These are phyloP conservation scores for Anacardium occidentale DNA, from an alignment of 345 rosid species.

Conservation along the genomic window DNA sequence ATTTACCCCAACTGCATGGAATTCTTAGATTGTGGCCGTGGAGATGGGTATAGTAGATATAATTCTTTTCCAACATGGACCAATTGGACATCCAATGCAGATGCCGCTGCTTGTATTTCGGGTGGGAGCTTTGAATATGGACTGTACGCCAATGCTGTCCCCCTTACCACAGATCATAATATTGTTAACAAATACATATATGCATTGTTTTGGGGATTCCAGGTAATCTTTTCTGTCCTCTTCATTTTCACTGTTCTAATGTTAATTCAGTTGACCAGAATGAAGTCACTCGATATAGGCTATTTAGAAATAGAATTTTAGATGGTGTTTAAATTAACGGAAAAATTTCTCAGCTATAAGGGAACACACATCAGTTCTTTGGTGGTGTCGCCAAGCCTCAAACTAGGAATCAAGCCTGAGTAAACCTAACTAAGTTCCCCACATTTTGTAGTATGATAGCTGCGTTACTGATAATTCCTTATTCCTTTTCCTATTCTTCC, in stretches of 20 bases:
- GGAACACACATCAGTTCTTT: background rate
- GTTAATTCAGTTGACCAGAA: no score
- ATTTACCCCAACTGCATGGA: constrained; percentile 24
- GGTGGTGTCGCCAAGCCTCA: background rate
- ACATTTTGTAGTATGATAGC: background rate
- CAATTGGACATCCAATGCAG: constrained; percentile 34
- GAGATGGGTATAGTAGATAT: background rate
- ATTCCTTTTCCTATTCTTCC: no score
- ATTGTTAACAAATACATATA: constrained; percentile 59
- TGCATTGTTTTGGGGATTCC: constrained; percentile 95
- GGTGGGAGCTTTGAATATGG: constrained; percentile 50
- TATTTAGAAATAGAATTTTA: background rate
- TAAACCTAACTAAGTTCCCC: background rate
- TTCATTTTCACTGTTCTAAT: background rate
- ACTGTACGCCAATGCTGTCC: constrained; percentile 61
- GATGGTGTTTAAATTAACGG: background rate
- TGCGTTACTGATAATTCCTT: no score
- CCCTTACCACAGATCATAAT: constrained; percentile 43
- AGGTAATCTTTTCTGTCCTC: constrained; percentile 44
- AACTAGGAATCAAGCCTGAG: background rate
- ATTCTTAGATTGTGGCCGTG: constrained; percentile 64
- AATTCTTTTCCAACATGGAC: accelerated
- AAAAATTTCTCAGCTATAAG: background rate
- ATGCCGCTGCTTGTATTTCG: constrained; percentile 53
- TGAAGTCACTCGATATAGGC: background rate